Evolutionary conservation across 768 basidiomycete genomes (phyloP), one percentile per base, ranked within the genome.

Genomic region (Porphyrellus cyaneotinctus): DNA sequence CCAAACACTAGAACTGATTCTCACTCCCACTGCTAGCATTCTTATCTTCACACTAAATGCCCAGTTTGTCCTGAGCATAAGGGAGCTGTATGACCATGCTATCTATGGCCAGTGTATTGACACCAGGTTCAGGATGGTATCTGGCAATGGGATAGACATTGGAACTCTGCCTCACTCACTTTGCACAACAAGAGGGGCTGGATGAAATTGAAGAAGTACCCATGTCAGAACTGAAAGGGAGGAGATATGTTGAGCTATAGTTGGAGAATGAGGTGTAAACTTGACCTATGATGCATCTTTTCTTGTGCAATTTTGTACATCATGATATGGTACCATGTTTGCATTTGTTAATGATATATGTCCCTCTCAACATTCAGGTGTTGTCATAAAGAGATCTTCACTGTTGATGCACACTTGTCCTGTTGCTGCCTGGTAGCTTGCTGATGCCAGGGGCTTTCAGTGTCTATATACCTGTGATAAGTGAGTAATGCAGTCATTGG

Each of bases 11-110:
- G 13, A 9, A 1, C 28, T 35, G 1, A 5, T 56, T 20, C 32
- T 57, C 7, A 20, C 10, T 2, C 0, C 35, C 6, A 2, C 12
- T 0, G 12, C 31, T 4, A 4, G 4, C 0, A 14, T 49, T 11
- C 22, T 57, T 2, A 33, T 41, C 15, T 56, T 18, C 14, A 10
- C 38, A 2, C 10, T 56, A 17, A 51, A 56, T 6, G 46, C 57
- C n/a, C 20, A 45, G 23, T 56, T 58, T 15, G 47, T 58, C 18
- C 6, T 58, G 31, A 52, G 47, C 17, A 36, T 58, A 0, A 28
- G 57, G 38, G 50, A 57, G 2, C 26, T 49, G 1, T 15, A 57
- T 30, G 50, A 43, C 7, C 33, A 22, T n/a, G 8, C 18, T 3
- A 2, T 35, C 18, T 23, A 23, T 4, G 38, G 20, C 15, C 20